Base-by-base conservation (phyloP, 495 filamentous ascomycete species). In the Astrocystis sublimbata region DNA sequence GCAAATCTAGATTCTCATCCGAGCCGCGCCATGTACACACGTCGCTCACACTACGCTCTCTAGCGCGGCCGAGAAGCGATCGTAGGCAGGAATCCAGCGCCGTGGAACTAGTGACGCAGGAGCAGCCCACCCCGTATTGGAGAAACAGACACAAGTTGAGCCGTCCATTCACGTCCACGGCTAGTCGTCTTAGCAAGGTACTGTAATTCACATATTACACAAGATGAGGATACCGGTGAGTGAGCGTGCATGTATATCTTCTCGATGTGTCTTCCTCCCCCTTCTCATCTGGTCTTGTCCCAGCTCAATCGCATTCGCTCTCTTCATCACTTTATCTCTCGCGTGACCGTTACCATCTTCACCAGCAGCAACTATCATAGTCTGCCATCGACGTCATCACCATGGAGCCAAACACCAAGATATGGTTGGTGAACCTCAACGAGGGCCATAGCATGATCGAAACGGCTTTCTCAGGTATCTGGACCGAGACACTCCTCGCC, bases 401-500 rank as follows among this genome's bases (percentile, higher is more conserved):
- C 19, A 61, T 61, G 58, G 31, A 19, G 8, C 12, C 12, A 6
- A 43, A 9, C 26, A 38, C 46, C 10, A 38, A 52, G 30, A 33
- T 61, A 6, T 53, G 58, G 58, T 30, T 61, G 24, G 30, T 53
- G 6, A 52, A 28, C 1, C 33, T 61, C 1, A 53, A 53, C 19
- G 24, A 61, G 31, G 46, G 47, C 47, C 58, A 49, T 10, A 53
- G 35, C 43, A 61, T 61, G n/a, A 8, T 61, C 19, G 58, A 61
- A 35, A 33, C 45, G 12, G 36, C 21, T 30, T 61, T 61, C 47
- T 30, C 35, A n/a, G 26, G 36, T 9, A 33, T 31, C 31, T 42
- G 31, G 35, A 51, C n/a, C 1, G 35, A 41, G 33, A 61, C n/a
- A 21, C n/a, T 61, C 3, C 7, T 23, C 6, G 33, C n/a, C 4